Base-by-base conservation (phyloP, 306 rosid species). In the Inga laurina region DNA sequence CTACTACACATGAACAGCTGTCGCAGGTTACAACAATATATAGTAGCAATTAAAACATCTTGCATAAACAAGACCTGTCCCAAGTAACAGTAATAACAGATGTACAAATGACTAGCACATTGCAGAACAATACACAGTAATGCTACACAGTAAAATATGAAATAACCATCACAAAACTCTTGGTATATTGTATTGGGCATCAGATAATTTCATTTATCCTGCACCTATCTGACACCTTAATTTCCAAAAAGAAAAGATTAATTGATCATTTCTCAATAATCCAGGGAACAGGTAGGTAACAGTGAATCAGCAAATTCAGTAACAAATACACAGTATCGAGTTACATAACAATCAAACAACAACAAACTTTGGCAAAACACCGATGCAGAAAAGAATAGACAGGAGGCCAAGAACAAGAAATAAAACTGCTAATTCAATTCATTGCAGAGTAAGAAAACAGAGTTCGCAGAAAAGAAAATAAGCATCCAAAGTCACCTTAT, bases 401-500 rank as follows among this genome's bases (percentile, higher is more conserved):
- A 39, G 18, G 10, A 21, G 44, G 22, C 48, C 24, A 9, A 68
- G 48, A 68, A 35, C 27, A 10, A 7, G 6, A 67, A 16, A 35
- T 5, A 67, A 67, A 10, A 67, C 46, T 7, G 22, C 13, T 16
- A 18, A 15, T 16, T 35, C 46, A 52, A 64, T 35, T 21, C 67
- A 75, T 44, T 4, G 8, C 45, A 30, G 32, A 16, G 9, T 37
- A 39, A 71, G 24, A 32, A 30, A 30, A 30, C 8, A 54, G 21
- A 18, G 32, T 21, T 39, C 5, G 30, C 51, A 21, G 16, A 39
- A 56, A 46, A 45, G 1, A 8, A 13, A 52, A 21, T 0, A 46
- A 21, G 5, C 4, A 78, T 32, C 2, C 8, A 56, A 70, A 34
- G 44, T 11, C 52, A 96, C 99, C 97, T 96, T 96, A 44, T 96